A percentile compares a stretch with the other conserved stretches of the same genome.
Evolutionary conservation across 1,284 basidiomycete species (phyloP).

Genomic region (Trichosporon sp.): DNA sequence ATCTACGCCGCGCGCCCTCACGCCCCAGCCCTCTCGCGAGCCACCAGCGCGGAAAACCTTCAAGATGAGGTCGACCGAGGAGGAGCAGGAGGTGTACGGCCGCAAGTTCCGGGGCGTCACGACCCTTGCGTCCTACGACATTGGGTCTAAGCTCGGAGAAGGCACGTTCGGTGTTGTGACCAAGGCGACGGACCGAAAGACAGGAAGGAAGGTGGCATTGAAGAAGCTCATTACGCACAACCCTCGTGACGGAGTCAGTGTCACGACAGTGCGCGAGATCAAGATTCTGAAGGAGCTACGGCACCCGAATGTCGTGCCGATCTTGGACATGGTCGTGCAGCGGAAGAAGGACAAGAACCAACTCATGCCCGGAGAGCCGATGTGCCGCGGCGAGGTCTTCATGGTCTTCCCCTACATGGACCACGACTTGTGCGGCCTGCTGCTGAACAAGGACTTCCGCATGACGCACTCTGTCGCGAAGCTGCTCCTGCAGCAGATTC

Average conservation of each 20-base stretch:
- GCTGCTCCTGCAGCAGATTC: constrained; percentile 88
- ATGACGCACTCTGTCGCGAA: constrained; percentile 81
- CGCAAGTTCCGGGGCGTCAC: constrained; percentile 71
- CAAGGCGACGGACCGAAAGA: constrained; percentile 65
- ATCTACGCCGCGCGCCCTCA: constrained; percentile 12
- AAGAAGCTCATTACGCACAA: constrained; percentile 85
- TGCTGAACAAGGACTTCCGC: constrained; percentile 83
- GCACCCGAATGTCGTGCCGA: constrained; percentile 78
- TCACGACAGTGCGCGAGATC: constrained; percentile 96
- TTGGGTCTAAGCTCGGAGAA: constrained; percentile 81
- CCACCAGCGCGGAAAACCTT: constrained; percentile 25
- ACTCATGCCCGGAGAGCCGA: constrained; percentile 21
- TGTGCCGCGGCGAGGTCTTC: constrained; percentile 58
- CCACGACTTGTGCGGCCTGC: constrained; percentile 89
- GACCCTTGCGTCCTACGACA: constrained; percentile 67
- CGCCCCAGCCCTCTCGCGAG: background rate
- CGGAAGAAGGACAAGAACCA: constrained; percentile 30
- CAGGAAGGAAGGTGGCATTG: constrained; percentile 68
- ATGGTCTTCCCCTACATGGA: constrained; percentile 99
- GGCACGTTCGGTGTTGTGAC: constrained; percentile 94
- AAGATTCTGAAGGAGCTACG: constrained; percentile 87
- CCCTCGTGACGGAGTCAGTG: constrained; percentile 83
- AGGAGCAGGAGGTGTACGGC: constrained; percentile 63
- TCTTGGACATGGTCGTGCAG: constrained; percentile 79
- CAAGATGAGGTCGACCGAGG: constrained; percentile 54